Evolutionary conservation across 495 filamentous ascomycete genomes (phyloP).

Genomic region (Parathielavia appendiculata): DNA sequence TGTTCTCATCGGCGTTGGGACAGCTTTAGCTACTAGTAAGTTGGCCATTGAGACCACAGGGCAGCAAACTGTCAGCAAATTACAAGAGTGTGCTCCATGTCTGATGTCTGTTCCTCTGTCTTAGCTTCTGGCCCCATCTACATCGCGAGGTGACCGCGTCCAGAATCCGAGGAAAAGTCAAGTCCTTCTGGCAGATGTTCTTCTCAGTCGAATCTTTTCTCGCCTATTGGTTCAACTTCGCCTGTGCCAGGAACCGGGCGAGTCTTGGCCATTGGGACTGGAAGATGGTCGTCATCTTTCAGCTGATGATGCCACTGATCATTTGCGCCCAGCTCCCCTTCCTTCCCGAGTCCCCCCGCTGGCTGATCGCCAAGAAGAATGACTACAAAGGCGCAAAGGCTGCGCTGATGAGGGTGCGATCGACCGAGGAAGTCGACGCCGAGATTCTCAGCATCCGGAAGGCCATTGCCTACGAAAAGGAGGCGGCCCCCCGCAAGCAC

Average conservation of each 20-base stretch:
- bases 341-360: conserved; percentile 1
- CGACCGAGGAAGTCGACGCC: background rate
- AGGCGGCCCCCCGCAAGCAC: background rate
- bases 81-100: background rate
- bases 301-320: background rate
- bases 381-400: background rate
- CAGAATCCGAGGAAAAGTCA: background rate
- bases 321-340: background rate
- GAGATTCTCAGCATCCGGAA: background rate
- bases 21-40: background rate
- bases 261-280: background rate
- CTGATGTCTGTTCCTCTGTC: background rate
- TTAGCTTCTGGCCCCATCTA: background rate
- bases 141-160: conserved; percentile 2
- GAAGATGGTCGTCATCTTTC: conserved; percentile 8
- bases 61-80: background rate
- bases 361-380: background rate
- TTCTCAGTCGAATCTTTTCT: conserved; percentile 2
- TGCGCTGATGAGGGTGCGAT: background rate
- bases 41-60: background rate
- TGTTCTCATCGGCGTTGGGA: background rate
- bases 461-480: background rate
- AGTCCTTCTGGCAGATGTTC: conserved; percentile 7
- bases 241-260: background rate
- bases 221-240: conserved; percentile 7